These are phyloP conservation scores for Drechslerella stenobrocha DNA, from an alignment of 2,329 filamentous ascomycete species.

Conservation along the genomic window DNA sequence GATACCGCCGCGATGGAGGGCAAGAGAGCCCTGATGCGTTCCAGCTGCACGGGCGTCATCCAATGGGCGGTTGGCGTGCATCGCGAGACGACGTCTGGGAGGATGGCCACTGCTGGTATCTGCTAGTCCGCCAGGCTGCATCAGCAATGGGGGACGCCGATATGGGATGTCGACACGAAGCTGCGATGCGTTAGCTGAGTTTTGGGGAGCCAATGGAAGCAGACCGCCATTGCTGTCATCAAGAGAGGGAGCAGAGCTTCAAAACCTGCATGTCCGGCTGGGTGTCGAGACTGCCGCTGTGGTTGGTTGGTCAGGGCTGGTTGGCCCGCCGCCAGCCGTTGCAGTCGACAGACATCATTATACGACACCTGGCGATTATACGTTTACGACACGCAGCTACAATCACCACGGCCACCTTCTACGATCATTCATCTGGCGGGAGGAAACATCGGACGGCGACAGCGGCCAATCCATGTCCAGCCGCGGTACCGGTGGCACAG, in stretches of 20 bases:
- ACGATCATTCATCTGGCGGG: too few species aligned
- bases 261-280: conserved; percentile 41
- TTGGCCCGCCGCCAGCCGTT: too few species aligned
- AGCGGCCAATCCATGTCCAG: conserved; percentile 2
- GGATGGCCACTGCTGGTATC: conserved; percentile 25
- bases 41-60: conserved; percentile 7
- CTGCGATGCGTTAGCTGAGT: too few species aligned
- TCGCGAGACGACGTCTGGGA: background rate
- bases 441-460: conserved; percentile 5
- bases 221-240: conserved; percentile 14
- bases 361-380: too few species aligned
- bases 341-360: too few species aligned
- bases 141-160: conserved; percentile 10
- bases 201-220: conserved; percentile 23
- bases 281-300: conserved; percentile 22
- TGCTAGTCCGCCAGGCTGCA: conserved; percentile 16
- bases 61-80: conserved; percentile 1
- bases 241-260: conserved; percentile 19
- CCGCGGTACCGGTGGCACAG: conserved; percentile 33
- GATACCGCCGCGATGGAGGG: background rate
- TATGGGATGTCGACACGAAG: conserved; percentile 44
- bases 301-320: conserved; percentile 30
- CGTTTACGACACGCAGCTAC: too few species aligned
- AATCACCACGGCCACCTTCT: too few species aligned
- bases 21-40: conserved; percentile 2